These are phyloP conservation scores for Agapanthus africanus DNA, from an alignment of 106 monocot genomes.

Conservation along the genomic window DNA sequence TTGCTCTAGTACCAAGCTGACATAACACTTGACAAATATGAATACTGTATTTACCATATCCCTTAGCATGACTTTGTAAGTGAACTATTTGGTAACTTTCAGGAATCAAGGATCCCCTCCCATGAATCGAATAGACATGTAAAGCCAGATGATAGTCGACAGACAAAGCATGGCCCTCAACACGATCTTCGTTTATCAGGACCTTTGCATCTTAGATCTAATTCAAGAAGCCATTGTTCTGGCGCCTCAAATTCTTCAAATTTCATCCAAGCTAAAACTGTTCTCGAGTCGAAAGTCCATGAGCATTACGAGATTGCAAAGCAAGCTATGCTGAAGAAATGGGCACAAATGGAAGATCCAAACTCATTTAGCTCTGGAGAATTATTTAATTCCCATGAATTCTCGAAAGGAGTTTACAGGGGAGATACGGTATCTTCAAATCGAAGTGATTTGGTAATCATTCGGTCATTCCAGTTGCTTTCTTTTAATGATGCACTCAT, in stretches of 20 bases:
- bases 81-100: conserved; percentile 5
- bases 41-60: background rate
- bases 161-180: conserved; percentile 21
- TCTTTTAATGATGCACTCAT: background rate
- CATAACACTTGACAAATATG: too few relatives aligned
- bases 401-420: conserved; percentile 21
- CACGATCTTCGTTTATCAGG: conserved; percentile 62
- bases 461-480: conserved; percentile 2
- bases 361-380: conserved; percentile 66
- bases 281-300: conserved; percentile 16
- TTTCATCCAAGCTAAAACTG: conserved; percentile 16
- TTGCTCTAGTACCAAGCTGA: too few relatives aligned
- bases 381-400: conserved; percentile 37
- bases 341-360: conserved; percentile 46
- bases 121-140: conserved; percentile 14
- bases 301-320: conserved; percentile 30
- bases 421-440: conserved; percentile 30
- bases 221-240: conserved; percentile 26
- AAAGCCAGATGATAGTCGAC: conserved; percentile 30
- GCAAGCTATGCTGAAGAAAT: conserved; percentile 48
- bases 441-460: conserved; percentile 29
- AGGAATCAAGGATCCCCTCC: conserved; percentile 33
- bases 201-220: conserved; percentile 46
- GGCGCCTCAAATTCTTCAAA: conserved; percentile 11
- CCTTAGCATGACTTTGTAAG: background rate